These are phyloP conservation scores for Lactifluus volemus DNA, from an alignment of 768 basidiomycete genomes.

Conservation along the genomic window DNA sequence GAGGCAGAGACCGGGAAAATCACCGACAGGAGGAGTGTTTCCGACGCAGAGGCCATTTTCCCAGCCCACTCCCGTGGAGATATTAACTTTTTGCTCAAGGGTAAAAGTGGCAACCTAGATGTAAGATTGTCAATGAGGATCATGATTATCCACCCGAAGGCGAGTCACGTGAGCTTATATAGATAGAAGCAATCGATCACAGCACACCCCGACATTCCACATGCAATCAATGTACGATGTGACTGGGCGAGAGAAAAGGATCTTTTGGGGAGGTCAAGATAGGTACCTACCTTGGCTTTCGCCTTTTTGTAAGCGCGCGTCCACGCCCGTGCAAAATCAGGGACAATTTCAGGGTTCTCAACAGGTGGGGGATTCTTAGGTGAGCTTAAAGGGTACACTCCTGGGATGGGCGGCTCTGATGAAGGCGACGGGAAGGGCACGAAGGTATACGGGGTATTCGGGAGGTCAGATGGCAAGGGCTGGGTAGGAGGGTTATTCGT, in stretches of 20 bases:
- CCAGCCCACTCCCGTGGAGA: constrained; percentile 37
- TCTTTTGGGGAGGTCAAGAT: background rate
- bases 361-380: constrained; percentile 52
- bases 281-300: constrained; percentile 24
- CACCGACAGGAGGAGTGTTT: constrained; percentile 46
- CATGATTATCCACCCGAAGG: too few relatives aligned
- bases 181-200: too few relatives aligned
- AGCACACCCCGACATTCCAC: too few relatives aligned
- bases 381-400: constrained; percentile 45
- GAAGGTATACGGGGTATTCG: constrained; percentile 7
- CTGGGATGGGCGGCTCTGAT: constrained; percentile 42
- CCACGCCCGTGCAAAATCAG: constrained; percentile 49
- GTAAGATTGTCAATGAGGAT: background rate
- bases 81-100: constrained; percentile 20
- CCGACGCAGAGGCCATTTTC: constrained; percentile 56
- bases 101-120: constrained; percentile 11
- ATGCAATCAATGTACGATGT: too few relatives aligned
- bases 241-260: too few relatives aligned
- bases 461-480: constrained; percentile 5
- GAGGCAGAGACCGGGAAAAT: constrained; percentile 64
- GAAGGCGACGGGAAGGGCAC: constrained; percentile 24
- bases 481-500: background rate
- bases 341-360: constrained; percentile 31
- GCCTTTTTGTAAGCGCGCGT: constrained; percentile 50
- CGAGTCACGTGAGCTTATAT: too few relatives aligned